Base-by-base conservation (phyloP, 768 basidiomycete genomes). In the Filobasidium floriforme region DNA sequence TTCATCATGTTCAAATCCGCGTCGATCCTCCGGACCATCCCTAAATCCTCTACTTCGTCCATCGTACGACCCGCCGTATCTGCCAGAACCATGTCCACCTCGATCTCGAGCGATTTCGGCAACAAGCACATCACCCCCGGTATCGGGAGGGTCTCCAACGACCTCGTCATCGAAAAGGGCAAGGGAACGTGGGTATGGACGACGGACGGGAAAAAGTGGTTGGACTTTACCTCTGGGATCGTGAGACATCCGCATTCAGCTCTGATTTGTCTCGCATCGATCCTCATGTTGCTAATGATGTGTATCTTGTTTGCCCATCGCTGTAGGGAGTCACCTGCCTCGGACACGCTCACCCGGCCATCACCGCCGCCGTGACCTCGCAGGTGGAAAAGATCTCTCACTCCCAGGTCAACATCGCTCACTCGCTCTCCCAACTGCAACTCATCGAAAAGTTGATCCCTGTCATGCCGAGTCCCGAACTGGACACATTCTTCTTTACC, bases 401-500 rank as follows among this genome's bases (percentile, higher is more conserved):
- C 61, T 61, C 72, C 37, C 78, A 75, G 68, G 66, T 89, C 79
- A 89, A 89, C 81, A 90, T 96, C 72, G 88, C 87, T 6, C 88
- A 90, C 81, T 87, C 90, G 72, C 85, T 84, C 69, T 90, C 92
- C 0, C 92, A 94, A 79, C 83, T 96, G 22, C 83, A 86, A 60
- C 88, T 97, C 72, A 88, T 97, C 73, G 85, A 94, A 77, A 84
- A 84, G 63, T 83, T 97, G 7, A 80, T 94, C 14, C 89, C 92
- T 0, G 80, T 88, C 66, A 92, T 98, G 92, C 93, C 93, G 1
- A 81, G 93, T 79, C 83, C 86, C 0, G 92, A 91, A 0, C 83
- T 98, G 40, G 89, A 94, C 77, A 90, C 90, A 28, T 97, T 97
- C 83, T 96, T 92, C 84, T 90, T 96, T 80, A 90, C 89, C 89